A percentile compares a stretch with the other conserved stretches of the same genome.
These are phyloP conservation scores for Ascochyta fabae DNA, from an alignment of 2,329 filamentous ascomycete species.

Conservation along the genomic window DNA sequence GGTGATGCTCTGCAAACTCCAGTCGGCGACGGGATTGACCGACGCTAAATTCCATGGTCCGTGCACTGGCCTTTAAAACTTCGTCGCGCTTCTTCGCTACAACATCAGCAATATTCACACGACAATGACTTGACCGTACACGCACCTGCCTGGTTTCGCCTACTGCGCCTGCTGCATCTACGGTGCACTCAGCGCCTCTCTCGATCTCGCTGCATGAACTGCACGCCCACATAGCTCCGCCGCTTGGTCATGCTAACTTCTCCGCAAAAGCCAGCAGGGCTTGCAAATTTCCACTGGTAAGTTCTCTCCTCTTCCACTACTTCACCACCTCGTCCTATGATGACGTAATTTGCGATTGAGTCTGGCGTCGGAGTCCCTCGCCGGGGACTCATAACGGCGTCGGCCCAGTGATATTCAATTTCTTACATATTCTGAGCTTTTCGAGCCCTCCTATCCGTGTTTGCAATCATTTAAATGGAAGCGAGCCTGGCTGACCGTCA, in stretches of 20 bases:
- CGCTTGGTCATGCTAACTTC: constrained; percentile 10
- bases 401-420: constrained; percentile 83
- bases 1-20: no score
- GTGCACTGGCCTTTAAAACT: constrained; percentile 5
- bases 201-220: neutral
- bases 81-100: constrained; percentile 3
- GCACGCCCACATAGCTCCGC: neutral
- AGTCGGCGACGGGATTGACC: no score
- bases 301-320: constrained; percentile 19
- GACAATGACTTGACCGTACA: neutral
- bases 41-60: neutral
- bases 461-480: neutral
- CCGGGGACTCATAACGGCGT: constrained; percentile 84
- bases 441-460: neutral
- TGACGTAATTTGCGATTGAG: constrained; percentile 99
- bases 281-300: constrained; percentile 26
- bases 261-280: constrained; percentile 12
- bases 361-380: constrained; percentile 82
- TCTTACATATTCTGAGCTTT: constrained; percentile 98
- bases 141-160: neutral
- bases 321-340: constrained; percentile 61
- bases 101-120: neutral
- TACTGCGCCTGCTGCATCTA: neutral
- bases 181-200: neutral
- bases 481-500: constrained; percentile 22